Base-by-base conservation (phyloP, 805 yeast genomes). In the Millerozyma miso region DNA sequence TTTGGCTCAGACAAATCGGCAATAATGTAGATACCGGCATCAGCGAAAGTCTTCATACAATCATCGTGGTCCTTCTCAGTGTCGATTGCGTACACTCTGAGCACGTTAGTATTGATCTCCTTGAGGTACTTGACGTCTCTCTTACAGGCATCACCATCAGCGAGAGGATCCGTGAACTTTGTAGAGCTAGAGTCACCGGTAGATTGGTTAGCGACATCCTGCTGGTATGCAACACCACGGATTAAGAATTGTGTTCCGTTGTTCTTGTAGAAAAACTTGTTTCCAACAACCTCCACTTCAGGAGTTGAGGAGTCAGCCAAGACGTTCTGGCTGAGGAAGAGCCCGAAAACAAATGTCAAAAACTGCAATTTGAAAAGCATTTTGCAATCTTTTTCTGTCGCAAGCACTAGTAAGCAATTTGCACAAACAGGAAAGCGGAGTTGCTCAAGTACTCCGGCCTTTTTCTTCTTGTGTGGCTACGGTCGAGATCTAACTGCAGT, bases 1-100 rank as follows among this genome's bases (percentile, higher is more conserved):
- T 78, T 78, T 3, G 98, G 97, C 59, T 90, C 89, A 32, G 74
- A 60, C 47, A 69, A 63, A 52, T 69, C 75, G 36, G 74, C 74
- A 48, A 69, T 62, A 31, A 69, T 58, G 48, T 69, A 69, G 42
- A 69, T 69, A 29, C 75, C 75, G 19, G 75, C 75, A 39, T 69
- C 72, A 44, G 75, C 75, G 33, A 70, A 63, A 3, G 57, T 56
- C 43, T 59, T 49, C 75, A 70, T 70, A 55, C 75, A 70, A 14
- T 57, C 64, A 44, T 61, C 65, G 49, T 70, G 75, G 50, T 68
- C 58, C 46, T 56, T 49, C 33, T 59, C 52, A 19, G 70, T 57
- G 50, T 70, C 65, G 16, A 70, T 60, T 18, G 75, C 74, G 46
- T 70, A 70, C 4, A 70, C 69, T 53, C 75, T 59, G 49, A 70